phyloP scores from a whole-genome alignment of 2,329 filamentous ascomycete genomes.

The Aspergillus latus region DNA sequence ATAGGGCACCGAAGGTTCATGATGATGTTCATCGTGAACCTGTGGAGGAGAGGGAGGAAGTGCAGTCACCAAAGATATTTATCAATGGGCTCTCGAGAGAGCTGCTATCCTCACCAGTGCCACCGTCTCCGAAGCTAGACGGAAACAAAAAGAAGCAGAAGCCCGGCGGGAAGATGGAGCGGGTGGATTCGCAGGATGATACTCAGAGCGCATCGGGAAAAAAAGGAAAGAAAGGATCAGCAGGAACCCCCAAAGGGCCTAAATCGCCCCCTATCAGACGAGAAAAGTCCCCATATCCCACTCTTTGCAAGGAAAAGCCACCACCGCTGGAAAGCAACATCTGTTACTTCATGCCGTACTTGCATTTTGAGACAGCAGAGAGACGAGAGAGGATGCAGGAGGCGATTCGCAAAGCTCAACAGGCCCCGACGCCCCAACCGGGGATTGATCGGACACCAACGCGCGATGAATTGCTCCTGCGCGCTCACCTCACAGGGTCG shows the following conservation, averaged over 20 bases:
- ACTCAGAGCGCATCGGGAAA: slow-evolving; percentile 24
- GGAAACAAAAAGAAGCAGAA: slow-evolving; percentile 30
- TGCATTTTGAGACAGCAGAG: slow-evolving; percentile 63
- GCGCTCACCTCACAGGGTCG: slow-evolving; percentile 39
- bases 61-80: slow-evolving; percentile 18
- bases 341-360: slow-evolving; percentile 60
- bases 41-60: slow-evolving; percentile 22
- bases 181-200: slow-evolving; percentile 30
- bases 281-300: slow-evolving; percentile 39
- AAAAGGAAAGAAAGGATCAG: slow-evolving; percentile 33
- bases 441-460: slow-evolving; percentile 32
- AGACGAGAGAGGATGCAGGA: slow-evolving; percentile 57
- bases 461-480: slow-evolving; percentile 38
- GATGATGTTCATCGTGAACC: slow-evolving; percentile 31
- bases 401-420: slow-evolving; percentile 47
- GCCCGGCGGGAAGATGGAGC: slow-evolving; percentile 27
- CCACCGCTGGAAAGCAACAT: slow-evolving; percentile 28
- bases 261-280: slow-evolving; percentile 47
- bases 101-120: slow-evolving; percentile 13
- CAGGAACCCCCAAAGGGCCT: slow-evolving; percentile 29
- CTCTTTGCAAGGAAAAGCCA: slow-evolving; percentile 39
- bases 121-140: slow-evolving; percentile 9
- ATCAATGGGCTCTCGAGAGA: slow-evolving; percentile 24
- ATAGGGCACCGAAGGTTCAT: slow-evolving; percentile 30
- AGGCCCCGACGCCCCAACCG: slow-evolving; percentile 30